Evolutionary conservation across 2,329 filamentous ascomycete species (phyloP).

Genomic region (Ceratocystis variospora): DNA sequence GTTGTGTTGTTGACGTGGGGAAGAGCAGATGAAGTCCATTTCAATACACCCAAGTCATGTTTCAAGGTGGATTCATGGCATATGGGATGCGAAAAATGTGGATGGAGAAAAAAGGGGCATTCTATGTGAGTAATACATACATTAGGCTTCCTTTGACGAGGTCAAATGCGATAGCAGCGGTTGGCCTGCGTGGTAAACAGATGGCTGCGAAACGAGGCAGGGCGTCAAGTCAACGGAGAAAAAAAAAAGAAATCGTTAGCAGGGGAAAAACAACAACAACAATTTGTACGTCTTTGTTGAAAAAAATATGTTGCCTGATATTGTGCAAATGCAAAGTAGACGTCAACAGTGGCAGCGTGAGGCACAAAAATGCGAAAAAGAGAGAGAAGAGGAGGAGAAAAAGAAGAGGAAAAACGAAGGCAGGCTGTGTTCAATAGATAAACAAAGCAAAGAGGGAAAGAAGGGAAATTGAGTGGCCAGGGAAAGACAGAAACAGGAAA

Average conservation of each 20-base stretch:
- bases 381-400: constrained; percentile 13
- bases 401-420: constrained; percentile 20
- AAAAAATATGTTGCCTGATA: neutral
- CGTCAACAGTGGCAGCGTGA: constrained; percentile 19
- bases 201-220: neutral
- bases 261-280: neutral
- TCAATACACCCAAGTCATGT: neutral
- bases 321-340: neutral
- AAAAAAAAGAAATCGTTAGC: neutral
- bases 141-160: constrained; percentile 6
- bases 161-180: neutral
- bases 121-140: constrained; percentile 7
- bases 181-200: neutral
- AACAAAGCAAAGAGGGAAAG: constrained; percentile 6
- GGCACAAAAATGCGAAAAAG: constrained; percentile 7
- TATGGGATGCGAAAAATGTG: neutral
- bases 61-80: neutral
- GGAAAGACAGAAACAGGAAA: constrained; percentile 3
- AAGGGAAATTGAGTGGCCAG: constrained; percentile 9
- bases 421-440: neutral
- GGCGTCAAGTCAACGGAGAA: neutral
- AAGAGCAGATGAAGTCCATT: neutral
- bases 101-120: neutral
- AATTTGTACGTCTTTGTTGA: neutral
- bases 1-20: neutral